A percentile compares a stretch with the other conserved stretches of the same genome.
These are phyloP conservation scores for Hymenoscyphus repandus DNA, from an alignment of 2,329 filamentous ascomycete genomes.

Conservation along the genomic window DNA sequence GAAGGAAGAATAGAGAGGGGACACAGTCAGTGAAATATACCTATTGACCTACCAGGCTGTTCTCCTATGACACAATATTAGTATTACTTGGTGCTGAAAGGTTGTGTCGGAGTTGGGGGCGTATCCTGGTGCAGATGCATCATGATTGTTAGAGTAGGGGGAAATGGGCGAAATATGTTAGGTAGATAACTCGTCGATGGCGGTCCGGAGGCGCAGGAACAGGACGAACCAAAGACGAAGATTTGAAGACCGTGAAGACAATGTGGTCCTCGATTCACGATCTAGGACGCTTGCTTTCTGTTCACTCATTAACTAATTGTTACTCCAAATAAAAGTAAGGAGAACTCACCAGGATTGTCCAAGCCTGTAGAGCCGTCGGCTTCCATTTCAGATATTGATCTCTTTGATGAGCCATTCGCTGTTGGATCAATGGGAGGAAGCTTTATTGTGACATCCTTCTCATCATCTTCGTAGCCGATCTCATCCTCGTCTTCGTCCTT, in stretches of 20 bases:
- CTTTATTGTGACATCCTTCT: slow-evolving; percentile 5
- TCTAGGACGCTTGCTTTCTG: slow-evolving; percentile 30
- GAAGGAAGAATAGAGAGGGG: slow-evolving; percentile 8
- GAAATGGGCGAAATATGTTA: too few species aligned
- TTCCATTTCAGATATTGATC: slow-evolving; percentile 22
- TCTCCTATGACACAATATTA: slow-evolving; percentile 17
- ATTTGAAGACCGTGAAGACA: background rate
- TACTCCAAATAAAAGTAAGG: background rate
- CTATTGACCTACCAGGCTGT: slow-evolving; percentile 23
- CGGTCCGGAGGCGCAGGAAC: background rate
- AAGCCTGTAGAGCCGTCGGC: slow-evolving; percentile 3
- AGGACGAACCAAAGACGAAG: background rate
- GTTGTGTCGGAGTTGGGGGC: background rate
- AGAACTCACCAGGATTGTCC: slow-evolving; percentile 22
- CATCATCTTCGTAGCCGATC: slow-evolving; percentile 28
- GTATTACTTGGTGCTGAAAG: slow-evolving; percentile 10
- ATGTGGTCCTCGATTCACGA: slow-evolving; percentile 17
- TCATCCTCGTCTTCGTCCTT: slow-evolving; percentile 22
- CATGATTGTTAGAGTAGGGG: background rate
- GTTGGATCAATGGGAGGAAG: slow-evolving; percentile 8
- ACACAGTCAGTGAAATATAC: slow-evolving; percentile 19
- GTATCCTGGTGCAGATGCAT: slow-evolving; percentile 1
- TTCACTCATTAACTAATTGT: slow-evolving; percentile 15
- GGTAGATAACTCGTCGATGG: background rate
- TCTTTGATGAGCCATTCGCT: slow-evolving; percentile 22